These are phyloP conservation scores for Coniochaeta hoffmannii DNA, from an alignment of 2,329 filamentous ascomycete genomes.

Conservation along the genomic window DNA sequence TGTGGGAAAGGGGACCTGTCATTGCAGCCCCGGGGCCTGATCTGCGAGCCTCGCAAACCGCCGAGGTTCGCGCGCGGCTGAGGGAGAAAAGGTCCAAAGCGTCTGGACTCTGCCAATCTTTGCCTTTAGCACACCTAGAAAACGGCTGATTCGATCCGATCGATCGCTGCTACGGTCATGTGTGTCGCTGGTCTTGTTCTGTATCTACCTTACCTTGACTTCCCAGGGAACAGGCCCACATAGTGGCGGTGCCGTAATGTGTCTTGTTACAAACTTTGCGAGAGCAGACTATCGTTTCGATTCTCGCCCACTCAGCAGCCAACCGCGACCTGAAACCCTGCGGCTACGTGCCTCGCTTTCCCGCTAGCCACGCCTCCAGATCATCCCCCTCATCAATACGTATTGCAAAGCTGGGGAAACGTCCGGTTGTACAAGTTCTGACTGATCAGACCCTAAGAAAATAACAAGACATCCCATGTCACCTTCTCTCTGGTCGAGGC, in stretches of 20 bases:
- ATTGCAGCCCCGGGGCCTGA: background rate
- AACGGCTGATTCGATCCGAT: background rate
- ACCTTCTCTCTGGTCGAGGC: background rate
- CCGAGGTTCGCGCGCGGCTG: conserved; percentile 1
- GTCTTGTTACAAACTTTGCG: too few species aligned
- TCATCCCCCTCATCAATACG: background rate
- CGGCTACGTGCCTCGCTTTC: background rate
- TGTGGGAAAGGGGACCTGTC: background rate
- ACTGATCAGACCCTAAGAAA: background rate
- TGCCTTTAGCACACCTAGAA: background rate
- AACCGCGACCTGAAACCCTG: background rate
- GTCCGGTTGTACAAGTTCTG: background rate
- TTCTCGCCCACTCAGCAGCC: background rate
- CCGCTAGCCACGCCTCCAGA: background rate
- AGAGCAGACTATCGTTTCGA: background rate
- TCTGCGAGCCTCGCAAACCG: background rate
- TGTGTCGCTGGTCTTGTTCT: background rate
- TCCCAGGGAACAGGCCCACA: too few species aligned
- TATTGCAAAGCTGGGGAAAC: too few species aligned
- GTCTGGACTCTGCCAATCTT: background rate
- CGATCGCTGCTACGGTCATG: background rate
- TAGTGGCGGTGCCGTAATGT: too few species aligned
- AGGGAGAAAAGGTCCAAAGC: background rate
- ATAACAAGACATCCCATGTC: background rate
- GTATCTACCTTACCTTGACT: too few species aligned